Evolutionary conservation across 108 stramenopile genomes (phyloP).

Genomic region (Poteriospumella lacustris): DNA sequence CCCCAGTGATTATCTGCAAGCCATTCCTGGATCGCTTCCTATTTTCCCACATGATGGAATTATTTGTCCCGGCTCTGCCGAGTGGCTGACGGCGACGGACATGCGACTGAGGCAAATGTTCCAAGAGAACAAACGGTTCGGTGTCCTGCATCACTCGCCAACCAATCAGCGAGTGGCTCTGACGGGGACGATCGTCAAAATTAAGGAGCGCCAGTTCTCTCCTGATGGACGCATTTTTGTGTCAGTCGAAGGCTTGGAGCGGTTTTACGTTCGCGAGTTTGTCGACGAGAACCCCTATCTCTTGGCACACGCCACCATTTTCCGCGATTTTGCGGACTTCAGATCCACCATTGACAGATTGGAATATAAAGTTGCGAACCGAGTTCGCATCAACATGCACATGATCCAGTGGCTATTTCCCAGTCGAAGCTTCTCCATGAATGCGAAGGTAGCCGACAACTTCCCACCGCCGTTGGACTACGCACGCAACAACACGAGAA

Average conservation of each 20-base stretch:
- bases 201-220: background rate
- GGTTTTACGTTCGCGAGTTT: background rate
- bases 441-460: background rate
- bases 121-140: background rate
- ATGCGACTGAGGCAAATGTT: background rate
- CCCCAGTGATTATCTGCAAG: no score
- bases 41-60: background rate
- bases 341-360: background rate
- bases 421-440: background rate
- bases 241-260: background rate
- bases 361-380: background rate
- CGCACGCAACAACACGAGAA: background rate
- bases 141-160: background rate
- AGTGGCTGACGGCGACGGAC: background rate
- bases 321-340: background rate
- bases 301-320: background rate
- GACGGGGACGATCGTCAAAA: background rate
- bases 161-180: background rate
- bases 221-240: background rate
- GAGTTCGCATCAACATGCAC: background rate
- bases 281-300: background rate
- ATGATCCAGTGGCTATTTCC: background rate
- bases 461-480: no score
- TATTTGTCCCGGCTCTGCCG: background rate
- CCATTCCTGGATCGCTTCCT: background rate